These are phyloP conservation scores for Balamuthia mandrillaris DNA, from an alignment of 208 protist genomes.

Conservation along the genomic window DNA sequence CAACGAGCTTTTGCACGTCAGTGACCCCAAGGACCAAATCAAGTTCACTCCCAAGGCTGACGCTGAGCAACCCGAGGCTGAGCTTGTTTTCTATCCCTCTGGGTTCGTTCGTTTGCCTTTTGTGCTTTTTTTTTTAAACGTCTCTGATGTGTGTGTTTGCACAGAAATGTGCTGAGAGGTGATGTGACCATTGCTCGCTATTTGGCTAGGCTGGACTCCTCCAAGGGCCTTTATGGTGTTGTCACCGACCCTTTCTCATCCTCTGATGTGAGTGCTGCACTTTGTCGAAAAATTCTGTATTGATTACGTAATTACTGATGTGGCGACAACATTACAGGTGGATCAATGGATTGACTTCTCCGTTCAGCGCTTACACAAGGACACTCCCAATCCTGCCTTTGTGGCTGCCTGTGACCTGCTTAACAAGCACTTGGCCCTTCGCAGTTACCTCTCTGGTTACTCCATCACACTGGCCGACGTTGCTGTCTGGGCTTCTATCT, in stretches of 20 bases:
- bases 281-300: not conserved
- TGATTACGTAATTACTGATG: not conserved
- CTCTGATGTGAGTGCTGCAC: not conserved
- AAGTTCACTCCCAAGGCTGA: slow-evolving; percentile 31
- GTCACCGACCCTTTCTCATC: not conserved
- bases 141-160: not conserved
- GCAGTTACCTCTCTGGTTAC: slow-evolving; percentile 29
- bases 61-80: not conserved
- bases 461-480: slow-evolving; percentile 15
- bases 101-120: not conserved
- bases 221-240: not conserved
- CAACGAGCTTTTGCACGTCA: not conserved
- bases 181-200: not conserved
- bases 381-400: not conserved
- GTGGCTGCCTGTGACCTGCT: not conserved
- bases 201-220: not conserved
- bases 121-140: not conserved
- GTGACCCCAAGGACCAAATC: slow-evolving; percentile 8
- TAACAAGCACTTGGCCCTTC: slow-evolving; percentile 21
- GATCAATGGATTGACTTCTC: slow-evolving; percentile 22
- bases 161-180: not conserved
- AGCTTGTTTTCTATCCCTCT: not conserved
- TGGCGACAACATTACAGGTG: not conserved
- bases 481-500: slow-evolving; percentile 17
- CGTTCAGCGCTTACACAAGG: not conserved